These are phyloP conservation scores for Dalbergia cultrata DNA, from an alignment of 306 rosid species.

Conservation along the genomic window DNA sequence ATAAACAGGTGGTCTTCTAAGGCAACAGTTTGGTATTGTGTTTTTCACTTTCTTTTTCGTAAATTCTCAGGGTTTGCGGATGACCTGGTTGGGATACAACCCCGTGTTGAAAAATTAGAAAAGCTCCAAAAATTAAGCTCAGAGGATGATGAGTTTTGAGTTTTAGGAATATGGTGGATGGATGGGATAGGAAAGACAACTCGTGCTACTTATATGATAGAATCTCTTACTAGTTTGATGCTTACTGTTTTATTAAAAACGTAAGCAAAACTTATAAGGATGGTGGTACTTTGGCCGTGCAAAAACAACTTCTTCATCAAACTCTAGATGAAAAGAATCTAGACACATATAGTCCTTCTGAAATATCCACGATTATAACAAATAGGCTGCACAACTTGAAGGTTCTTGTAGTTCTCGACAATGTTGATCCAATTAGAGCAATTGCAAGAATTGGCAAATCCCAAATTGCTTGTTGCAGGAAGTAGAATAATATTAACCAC, in stretches of 20 bases:
- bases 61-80: background rate
- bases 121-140: background rate
- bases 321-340: background rate
- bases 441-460: background rate
- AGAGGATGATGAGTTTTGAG: background rate
- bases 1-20: no score
- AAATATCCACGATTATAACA: background rate
- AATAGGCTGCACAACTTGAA: background rate
- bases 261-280: background rate
- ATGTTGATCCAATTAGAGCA: slow-evolving; percentile 8
- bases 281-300: background rate
- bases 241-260: background rate
- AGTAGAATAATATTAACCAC: slow-evolving; percentile 18
- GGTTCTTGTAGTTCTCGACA: slow-evolving; percentile 21
- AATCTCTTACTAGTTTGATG: background rate
- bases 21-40: slow-evolving; percentile 22
- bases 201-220: no score
- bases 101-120: slow-evolving; percentile 2
- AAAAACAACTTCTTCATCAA: background rate
- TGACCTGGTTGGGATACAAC: slow-evolving; percentile 34
- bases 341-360: background rate
- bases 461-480: background rate
- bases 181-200: background rate
- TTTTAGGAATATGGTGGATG: background rate
- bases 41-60: no score